Evolutionary conservation across 495 filamentous ascomycete genomes (phyloP).

Genomic region (Platismatia glauca): DNA sequence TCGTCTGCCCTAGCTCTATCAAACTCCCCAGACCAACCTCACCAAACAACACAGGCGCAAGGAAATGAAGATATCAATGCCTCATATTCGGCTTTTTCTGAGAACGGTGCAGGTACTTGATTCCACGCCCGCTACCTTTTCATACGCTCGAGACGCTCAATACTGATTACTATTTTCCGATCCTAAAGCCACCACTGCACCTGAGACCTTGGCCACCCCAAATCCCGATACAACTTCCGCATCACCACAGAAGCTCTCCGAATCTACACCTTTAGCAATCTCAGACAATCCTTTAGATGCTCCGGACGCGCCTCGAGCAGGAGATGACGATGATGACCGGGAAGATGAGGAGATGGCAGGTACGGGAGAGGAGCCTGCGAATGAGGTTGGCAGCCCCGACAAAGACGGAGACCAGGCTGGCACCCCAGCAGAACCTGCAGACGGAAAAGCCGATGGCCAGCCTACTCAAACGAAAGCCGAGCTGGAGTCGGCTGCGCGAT

Average conservation of each 20-base stretch:
- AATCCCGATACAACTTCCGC: conserved; percentile 11
- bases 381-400: conserved; percentile 43
- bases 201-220: background rate
- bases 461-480: conserved; percentile 61
- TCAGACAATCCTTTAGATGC: conserved; percentile 84
- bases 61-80: background rate
- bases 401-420: conserved; percentile 28
- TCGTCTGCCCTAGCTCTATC: conserved; percentile 29
- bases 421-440: conserved; percentile 31
- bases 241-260: conserved; percentile 40
- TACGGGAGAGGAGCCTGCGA: conserved; percentile 52
- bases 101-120: background rate
- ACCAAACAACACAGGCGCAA: conserved; percentile 13
- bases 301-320: conserved; percentile 64
- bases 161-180: background rate
- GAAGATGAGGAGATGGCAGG: conserved; percentile 87
- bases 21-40: conserved; percentile 7
- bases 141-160: background rate
- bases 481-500: conserved; percentile 73
- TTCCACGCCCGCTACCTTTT: background rate
- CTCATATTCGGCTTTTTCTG: background rate
- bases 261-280: conserved; percentile 43
- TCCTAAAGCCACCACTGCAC: conserved; percentile 4
- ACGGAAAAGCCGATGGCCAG: conserved; percentile 40
- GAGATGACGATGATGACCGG: conserved; percentile 49